phyloP scores from a whole-genome alignment of 2,329 filamentous ascomycete species.

The Colletotrichum karsti region DNA sequence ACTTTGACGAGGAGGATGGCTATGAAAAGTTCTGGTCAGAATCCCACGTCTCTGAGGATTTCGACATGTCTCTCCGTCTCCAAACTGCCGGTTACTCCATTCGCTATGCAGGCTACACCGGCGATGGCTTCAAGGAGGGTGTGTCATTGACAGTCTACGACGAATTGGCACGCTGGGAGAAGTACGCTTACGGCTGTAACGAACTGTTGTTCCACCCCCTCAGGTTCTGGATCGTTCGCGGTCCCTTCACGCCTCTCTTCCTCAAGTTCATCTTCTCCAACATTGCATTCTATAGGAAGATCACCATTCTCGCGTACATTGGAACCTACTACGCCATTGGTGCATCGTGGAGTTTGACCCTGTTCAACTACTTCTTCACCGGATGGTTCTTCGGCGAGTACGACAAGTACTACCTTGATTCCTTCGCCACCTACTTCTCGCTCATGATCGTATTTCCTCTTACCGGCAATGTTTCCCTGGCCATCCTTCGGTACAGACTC shows the following conservation, averaged over 20 bases:
- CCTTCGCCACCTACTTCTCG: constrained; percentile 70
- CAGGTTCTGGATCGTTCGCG: constrained; percentile 65
- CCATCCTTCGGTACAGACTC: constrained; percentile 69
- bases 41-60: constrained; percentile 79
- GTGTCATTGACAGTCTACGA: constrained; percentile 79
- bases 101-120: constrained; percentile 74
- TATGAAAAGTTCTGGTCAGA: constrained; percentile 80
- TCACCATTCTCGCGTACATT: constrained; percentile 77
- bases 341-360: constrained; percentile 71
- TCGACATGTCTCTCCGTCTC: constrained; percentile 77
- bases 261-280: constrained; percentile 65
- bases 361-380: constrained; percentile 76
- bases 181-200: constrained; percentile 77
- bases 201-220: constrained; percentile 77
- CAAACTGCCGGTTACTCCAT: constrained; percentile 75
- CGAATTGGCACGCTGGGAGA: constrained; percentile 77
- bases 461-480: constrained; percentile 68
- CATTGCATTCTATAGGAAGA: constrained; percentile 72
- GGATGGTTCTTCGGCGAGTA: constrained; percentile 76
- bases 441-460: constrained; percentile 73
- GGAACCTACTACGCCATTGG: constrained; percentile 74
- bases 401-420: constrained; percentile 74
- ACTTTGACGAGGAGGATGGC: constrained; percentile 59
- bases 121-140: constrained; percentile 76
- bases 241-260: constrained; percentile 74